Conservation (phyloP, 192 early-diverging fungal species). For the Entomortierella lignicola region DNA sequence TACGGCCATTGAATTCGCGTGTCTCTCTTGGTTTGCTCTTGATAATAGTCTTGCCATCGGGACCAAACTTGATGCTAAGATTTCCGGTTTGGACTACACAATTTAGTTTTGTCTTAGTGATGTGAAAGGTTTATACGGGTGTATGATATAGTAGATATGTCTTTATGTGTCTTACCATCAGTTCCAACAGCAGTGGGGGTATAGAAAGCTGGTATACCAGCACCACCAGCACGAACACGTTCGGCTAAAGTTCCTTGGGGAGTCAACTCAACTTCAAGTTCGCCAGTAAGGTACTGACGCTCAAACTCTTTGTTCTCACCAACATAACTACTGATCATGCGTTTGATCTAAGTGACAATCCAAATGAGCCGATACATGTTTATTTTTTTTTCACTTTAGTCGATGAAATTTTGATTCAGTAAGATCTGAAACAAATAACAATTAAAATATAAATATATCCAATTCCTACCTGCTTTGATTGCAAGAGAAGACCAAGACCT, state of each 20-base stretch:
- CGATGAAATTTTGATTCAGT: no score
- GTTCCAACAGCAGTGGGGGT: slow-evolving; percentile 80
- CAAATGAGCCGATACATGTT: background rate
- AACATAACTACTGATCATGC: slow-evolving; percentile 83
- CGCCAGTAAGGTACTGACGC: slow-evolving; percentile 82
- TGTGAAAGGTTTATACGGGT: no score
- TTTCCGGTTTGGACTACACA: slow-evolving; percentile 76
- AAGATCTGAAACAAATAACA: no score
- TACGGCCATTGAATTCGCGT: slow-evolving; percentile 70
- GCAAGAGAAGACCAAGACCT: slow-evolving; percentile 74
- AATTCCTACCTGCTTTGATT: slow-evolving; percentile 68
- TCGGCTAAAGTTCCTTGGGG: slow-evolving; percentile 85
- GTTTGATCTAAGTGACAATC: slow-evolving; percentile 64
- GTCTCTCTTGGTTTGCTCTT: slow-evolving; percentile 73
- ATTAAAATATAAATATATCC: no score
- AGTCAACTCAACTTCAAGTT: slow-evolving; percentile 81
- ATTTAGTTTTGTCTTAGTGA: no score
- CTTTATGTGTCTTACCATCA: slow-evolving; percentile 33
- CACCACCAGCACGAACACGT: slow-evolving; percentile 80
- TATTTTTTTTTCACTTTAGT: no score
- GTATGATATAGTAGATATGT: no score
- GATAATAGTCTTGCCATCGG: slow-evolving; percentile 65
- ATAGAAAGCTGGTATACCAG: slow-evolving; percentile 81
- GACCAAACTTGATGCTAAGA: slow-evolving; percentile 77
- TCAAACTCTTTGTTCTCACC: slow-evolving; percentile 88